Percentiles rank a stretch among this genome's conserved stretches.
Conservation (phyloP, 1,284 basidiomycete genomes). For the Earliella scabrosa region DNA sequence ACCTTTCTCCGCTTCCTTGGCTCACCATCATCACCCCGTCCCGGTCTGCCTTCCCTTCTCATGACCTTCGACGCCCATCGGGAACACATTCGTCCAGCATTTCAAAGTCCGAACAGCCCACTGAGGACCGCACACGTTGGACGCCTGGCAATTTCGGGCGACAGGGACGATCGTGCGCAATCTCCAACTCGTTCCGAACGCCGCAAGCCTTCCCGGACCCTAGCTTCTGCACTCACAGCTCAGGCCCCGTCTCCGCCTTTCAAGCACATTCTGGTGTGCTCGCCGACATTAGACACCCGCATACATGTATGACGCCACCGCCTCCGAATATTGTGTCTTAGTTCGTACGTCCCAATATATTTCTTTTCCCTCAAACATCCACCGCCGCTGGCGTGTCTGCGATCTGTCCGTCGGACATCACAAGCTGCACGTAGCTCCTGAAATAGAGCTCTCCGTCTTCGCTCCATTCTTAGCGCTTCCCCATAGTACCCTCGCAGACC, state of each 20-base stretch:
- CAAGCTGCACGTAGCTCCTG: too few relatives aligned
- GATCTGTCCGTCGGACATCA: too few relatives aligned
- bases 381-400: too few relatives aligned
- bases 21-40: conserved; percentile 11
- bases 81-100: conserved; percentile 5
- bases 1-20: conserved; percentile 24
- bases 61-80: conserved; percentile 2
- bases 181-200: background rate
- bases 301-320: background rate
- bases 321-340: background rate
- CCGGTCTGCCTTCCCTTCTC: conserved; percentile 9
- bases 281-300: background rate
- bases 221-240: too few relatives aligned
- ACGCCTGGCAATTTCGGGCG: background rate
- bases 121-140: conserved; percentile 12
- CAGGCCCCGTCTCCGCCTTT: too few relatives aligned
- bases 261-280: too few relatives aligned
- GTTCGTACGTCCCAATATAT: background rate
- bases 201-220: background rate
- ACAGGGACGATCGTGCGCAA: conserved; percentile 20
- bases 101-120: conserved; percentile 7
- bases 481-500: too few relatives aligned
- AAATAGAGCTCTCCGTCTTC: too few relatives aligned
- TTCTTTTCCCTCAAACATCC: background rate
- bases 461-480: too few relatives aligned